Conservation (phyloP, 169 alveolate species). For the Hepatocystis sp. region DNA sequence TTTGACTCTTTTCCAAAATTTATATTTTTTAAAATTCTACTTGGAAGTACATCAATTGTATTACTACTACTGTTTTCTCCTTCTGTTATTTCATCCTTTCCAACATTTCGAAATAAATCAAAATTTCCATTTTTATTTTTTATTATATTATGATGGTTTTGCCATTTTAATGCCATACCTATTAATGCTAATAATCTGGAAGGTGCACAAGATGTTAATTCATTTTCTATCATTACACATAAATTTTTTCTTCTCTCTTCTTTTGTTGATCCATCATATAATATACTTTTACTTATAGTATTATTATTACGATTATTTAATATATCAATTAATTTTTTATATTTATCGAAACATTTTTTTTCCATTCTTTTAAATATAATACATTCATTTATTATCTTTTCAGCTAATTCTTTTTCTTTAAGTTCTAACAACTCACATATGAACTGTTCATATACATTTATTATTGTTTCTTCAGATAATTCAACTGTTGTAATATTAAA, state of each 20-base stretch:
- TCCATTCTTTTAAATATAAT: constrained; percentile 70
- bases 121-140: constrained; percentile 76
- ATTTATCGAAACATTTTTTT: constrained; percentile 43
- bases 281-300: constrained; percentile 18
- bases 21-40: constrained; percentile 78
- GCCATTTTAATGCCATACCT: constrained; percentile 90
- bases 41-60: constrained; percentile 78
- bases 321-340: constrained; percentile 28
- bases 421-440: constrained; percentile 84
- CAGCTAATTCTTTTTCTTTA: constrained; percentile 81
- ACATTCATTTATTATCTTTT: constrained; percentile 62
- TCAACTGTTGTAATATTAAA: constrained; percentile 82
- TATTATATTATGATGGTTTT: constrained; percentile 81
- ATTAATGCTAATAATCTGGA: constrained; percentile 81
- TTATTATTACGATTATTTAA: constrained; percentile 14
- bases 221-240: constrained; percentile 69
- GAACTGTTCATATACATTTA: constrained; percentile 83
- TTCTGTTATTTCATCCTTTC: constrained; percentile 67
- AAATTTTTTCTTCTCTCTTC: constrained; percentile 68
- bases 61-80: no score
- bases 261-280: constrained; percentile 65
- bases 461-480: constrained; percentile 81
- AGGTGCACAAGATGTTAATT: constrained; percentile 83
- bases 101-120: constrained; percentile 84
- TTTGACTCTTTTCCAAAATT: constrained; percentile 87